phyloP scores from a whole-genome alignment of 176 grass and related monocot genomes.

The Oryza meridionalis region DNA sequence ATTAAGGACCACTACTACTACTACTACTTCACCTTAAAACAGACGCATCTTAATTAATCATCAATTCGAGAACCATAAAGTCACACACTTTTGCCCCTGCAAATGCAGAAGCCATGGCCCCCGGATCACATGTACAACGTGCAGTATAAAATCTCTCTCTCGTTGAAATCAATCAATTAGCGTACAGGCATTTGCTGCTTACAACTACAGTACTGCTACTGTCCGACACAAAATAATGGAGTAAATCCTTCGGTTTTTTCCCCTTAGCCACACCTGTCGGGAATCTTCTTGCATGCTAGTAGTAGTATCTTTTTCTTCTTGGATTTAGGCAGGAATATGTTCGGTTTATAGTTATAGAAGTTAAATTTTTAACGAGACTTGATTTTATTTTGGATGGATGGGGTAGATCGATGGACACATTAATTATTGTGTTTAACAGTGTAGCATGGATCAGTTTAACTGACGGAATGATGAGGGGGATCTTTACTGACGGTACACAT shows the following conservation, averaged over 20 bases:
- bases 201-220: not conserved
- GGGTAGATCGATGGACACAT: too few species aligned
- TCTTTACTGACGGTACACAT: not conserved
- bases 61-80: not conserved
- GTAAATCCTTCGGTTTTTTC: not conserved
- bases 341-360: too few species aligned
- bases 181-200: not conserved
- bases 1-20: not conserved
- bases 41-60: not conserved
- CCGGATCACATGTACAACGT: slow-evolving; percentile 43
- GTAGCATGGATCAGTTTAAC: not conserved
- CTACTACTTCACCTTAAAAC: not conserved
- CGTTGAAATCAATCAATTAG: slow-evolving; percentile 25
- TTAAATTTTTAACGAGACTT: too few species aligned
- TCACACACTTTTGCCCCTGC: not conserved
- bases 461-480: not conserved
- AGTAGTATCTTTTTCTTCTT: too few species aligned
- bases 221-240: slow-evolving; percentile 11
- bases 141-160: slow-evolving; percentile 22
- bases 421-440: not conserved
- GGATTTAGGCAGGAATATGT: too few species aligned
- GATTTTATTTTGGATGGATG: too few species aligned
- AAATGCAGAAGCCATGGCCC: not conserved
- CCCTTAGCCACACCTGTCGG: too few species aligned
- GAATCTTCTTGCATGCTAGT: too few species aligned